A percentile compares a stretch with the other conserved stretches of the same genome.
These are phyloP conservation scores for Fusarium sambucinum DNA, from an alignment of 2,329 filamentous ascomycete species.

Conservation along the genomic window DNA sequence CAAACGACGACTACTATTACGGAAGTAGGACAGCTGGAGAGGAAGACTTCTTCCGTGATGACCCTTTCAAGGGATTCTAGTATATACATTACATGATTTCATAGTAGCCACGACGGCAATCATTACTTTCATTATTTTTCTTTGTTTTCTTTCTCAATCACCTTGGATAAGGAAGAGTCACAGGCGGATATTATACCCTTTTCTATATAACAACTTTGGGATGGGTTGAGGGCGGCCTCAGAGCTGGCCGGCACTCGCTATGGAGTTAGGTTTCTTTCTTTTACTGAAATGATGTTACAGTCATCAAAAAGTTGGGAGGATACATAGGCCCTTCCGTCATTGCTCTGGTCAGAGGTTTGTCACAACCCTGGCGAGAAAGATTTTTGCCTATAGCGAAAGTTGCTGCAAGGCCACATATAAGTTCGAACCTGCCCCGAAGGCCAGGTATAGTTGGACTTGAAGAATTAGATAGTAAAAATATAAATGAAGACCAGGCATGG, in stretches of 20 bases:
- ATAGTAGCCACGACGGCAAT: conserved; percentile 22
- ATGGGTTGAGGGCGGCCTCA: conserved; percentile 11
- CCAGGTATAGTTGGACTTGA: neutral
- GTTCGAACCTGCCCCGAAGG: neutral
- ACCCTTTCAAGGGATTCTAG: conserved; percentile 73
- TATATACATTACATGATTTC: neutral
- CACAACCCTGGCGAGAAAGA: neutral
- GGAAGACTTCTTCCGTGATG: conserved; percentile 69
- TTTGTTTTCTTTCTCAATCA: conserved; percentile 30
- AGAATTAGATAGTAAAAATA: conserved; percentile 9
- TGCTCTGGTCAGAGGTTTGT: neutral
- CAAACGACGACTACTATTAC: conserved; percentile 60
- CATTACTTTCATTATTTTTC: conserved; percentile 29
- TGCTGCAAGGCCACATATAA: conserved; percentile 1
- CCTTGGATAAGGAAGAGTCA: conserved; percentile 21
- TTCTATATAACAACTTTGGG: conserved; percentile 42
- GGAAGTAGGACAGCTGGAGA: conserved; percentile 62
- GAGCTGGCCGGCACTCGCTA: conserved; percentile 25
- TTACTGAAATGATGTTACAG: conserved; percentile 1
- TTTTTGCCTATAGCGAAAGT: neutral
- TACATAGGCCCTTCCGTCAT: conserved; percentile 1
- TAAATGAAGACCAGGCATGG: conserved; percentile 17
- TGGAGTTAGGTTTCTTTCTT: conserved; percentile 27
- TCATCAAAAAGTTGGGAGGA: conserved; percentile 23
- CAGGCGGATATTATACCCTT: conserved; percentile 43